These are phyloP conservation scores for Trypanosoma theileri DNA, from an alignment of 208 protist species.

Conservation along the genomic window DNA sequence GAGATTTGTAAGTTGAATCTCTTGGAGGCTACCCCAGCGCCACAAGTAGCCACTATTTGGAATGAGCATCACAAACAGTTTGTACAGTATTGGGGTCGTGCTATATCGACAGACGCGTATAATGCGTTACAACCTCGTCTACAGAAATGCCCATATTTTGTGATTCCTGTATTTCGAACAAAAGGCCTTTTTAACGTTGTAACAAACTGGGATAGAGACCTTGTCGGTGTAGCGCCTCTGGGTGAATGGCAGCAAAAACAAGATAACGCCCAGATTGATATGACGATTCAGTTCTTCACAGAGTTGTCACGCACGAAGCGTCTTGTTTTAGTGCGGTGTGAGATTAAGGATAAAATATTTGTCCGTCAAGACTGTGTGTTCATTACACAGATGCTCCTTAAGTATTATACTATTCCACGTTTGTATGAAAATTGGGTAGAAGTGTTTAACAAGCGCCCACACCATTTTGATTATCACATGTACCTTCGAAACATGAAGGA, in stretches of 20 bases:
- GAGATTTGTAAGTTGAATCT: constrained; percentile 81
- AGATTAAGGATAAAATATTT: constrained; percentile 92
- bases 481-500: constrained; percentile 91
- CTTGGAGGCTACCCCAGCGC: constrained; percentile 70
- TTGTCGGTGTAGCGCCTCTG: constrained; percentile 84
- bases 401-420: constrained; percentile 87
- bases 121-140: constrained; percentile 82
- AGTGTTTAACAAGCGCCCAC: constrained; percentile 86
- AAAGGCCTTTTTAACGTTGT: constrained; percentile 93
- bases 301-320: constrained; percentile 83
- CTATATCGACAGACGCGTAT: constrained; percentile 80
- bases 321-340: constrained; percentile 88
- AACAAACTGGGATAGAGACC: constrained; percentile 88
- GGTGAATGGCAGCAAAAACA: constrained; percentile 91
- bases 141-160: constrained; percentile 84
- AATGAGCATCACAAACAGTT: constrained; percentile 87
- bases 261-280: constrained; percentile 81
- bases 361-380: constrained; percentile 88
- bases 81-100: constrained; percentile 89
- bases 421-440: constrained; percentile 89
- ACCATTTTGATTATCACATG: constrained; percentile 87
- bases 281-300: constrained; percentile 94
- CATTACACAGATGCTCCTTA: constrained; percentile 88
- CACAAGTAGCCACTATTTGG: constrained; percentile 84
- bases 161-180: constrained; percentile 88